Evolutionary conservation across 495 filamentous ascomycete genomes (phyloP).

Genomic region (Neurospora africana): DNA sequence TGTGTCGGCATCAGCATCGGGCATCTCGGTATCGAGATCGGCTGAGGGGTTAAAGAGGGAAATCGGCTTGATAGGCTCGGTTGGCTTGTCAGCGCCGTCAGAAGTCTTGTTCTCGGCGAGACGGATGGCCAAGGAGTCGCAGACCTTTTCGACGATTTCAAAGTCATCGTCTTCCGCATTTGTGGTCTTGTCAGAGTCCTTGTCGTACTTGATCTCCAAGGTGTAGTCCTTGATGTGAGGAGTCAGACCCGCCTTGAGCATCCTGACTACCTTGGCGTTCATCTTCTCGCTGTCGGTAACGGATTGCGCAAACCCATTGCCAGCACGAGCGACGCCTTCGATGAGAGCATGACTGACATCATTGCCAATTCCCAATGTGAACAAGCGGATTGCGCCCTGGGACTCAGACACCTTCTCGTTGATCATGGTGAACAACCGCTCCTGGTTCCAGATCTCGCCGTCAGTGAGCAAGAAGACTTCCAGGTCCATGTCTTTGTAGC

Average conservation of each 20-base stretch:
- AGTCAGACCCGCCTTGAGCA: conserved; percentile 57
- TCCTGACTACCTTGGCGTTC: conserved; percentile 54
- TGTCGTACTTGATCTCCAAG: conserved; percentile 48
- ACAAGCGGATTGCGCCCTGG: conserved; percentile 48
- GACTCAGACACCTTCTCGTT: conserved; percentile 35
- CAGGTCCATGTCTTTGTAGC: conserved; percentile 42
- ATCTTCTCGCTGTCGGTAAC: conserved; percentile 49
- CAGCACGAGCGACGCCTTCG: conserved; percentile 55
- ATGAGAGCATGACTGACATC: conserved; percentile 53
- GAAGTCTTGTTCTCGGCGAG: conserved; percentile 7
- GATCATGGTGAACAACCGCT: conserved; percentile 44
- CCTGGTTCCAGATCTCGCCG: conserved; percentile 55
- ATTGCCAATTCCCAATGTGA: conserved; percentile 55
- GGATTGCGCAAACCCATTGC: conserved; percentile 55
- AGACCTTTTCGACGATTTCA: conserved; percentile 46
- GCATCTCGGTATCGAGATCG: conserved; percentile 28
- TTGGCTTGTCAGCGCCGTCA: not conserved
- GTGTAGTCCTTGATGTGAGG: conserved; percentile 51
- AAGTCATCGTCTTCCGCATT: conserved; percentile 36
- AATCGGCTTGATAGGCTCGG: conserved; percentile 30
- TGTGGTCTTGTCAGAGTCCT: conserved; percentile 7
- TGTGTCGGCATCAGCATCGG: conserved; percentile 16
- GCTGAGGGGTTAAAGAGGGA: conserved; percentile 45
- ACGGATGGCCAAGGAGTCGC: conserved; percentile 29
- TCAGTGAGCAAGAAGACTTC: conserved; percentile 62